A percentile compares a stretch with the other conserved stretches of the same genome.
Evolutionary conservation across 768 basidiomycete species (phyloP).

Genomic region (Panus rudis): DNA sequence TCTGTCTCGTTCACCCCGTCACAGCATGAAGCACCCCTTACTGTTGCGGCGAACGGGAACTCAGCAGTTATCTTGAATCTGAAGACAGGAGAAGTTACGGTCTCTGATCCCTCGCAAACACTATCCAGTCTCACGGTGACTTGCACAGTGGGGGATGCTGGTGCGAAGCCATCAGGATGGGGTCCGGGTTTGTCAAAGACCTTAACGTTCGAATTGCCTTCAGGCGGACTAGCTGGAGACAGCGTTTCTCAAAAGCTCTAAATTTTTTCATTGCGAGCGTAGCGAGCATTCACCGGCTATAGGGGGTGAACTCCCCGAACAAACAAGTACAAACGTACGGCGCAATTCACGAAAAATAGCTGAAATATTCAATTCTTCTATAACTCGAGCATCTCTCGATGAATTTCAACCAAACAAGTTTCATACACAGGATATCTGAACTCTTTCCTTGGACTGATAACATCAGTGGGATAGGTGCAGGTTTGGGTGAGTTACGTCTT

Average conservation of each 20-base stretch:
- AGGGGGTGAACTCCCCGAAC: too few species aligned
- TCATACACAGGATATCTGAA: too few species aligned
- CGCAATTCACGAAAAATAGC: too few species aligned
- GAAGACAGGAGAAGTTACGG: conserved; percentile 37
- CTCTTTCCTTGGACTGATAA: too few species aligned
- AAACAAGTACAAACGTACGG: too few species aligned
- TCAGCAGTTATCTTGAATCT: conserved; percentile 38
- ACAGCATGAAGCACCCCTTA: conserved; percentile 24
- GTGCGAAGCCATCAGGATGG: conserved; percentile 12
- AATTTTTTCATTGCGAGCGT: too few species aligned
- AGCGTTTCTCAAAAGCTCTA: conserved; percentile 30
- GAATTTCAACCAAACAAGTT: too few species aligned
- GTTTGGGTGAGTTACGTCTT: too few species aligned
- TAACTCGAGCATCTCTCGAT: too few species aligned
- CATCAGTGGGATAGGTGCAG: too few species aligned
- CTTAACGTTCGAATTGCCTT: conserved; percentile 35
- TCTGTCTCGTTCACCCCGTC: conserved; percentile 29
- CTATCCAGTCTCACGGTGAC: conserved; percentile 31
- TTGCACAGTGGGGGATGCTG: conserved; percentile 20
- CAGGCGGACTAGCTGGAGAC: conserved; percentile 42
- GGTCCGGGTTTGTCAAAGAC: conserved; percentile 16
- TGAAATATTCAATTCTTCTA: too few species aligned
- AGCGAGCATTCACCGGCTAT: too few species aligned
- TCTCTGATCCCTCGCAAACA: conserved; percentile 63
- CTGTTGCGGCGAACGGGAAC: conserved; percentile 32